phyloP scores from a whole-genome alignment of 352 stramenopile species.

The Phytophthora boehmeriae region DNA sequence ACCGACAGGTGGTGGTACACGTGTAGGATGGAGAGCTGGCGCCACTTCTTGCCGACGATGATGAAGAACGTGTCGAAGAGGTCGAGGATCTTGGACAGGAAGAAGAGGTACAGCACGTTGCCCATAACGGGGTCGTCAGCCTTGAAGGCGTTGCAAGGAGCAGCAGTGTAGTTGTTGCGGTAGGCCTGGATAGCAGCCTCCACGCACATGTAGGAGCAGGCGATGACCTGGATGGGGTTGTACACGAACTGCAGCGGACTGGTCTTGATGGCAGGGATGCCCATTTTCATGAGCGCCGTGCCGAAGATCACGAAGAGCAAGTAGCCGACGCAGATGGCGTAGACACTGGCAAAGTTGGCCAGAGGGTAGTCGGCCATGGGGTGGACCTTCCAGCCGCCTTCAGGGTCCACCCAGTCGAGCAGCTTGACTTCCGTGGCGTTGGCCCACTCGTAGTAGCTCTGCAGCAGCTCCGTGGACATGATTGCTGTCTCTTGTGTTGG shows the following conservation, averaged over 20 bases:
- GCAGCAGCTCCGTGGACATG: constrained; percentile 41
- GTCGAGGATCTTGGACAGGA: constrained; percentile 94
- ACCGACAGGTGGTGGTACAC: constrained; percentile 98
- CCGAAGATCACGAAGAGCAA: constrained; percentile 72
- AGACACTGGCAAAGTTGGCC: constrained; percentile 64
- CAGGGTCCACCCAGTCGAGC: constrained; percentile 65
- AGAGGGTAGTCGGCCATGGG: constrained; percentile 72
- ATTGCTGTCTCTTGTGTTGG: not conserved
- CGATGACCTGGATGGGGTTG: constrained; percentile 94
- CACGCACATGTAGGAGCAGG: constrained; percentile 94
- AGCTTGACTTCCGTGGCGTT: constrained; percentile 53
- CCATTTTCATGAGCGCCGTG: constrained; percentile 62
- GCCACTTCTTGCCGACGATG: constrained; percentile 96
- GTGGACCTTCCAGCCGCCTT: constrained; percentile 60
- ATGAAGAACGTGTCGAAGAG: constrained; percentile 95
- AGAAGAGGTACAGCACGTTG: constrained; percentile 96
- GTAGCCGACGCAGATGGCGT: constrained; percentile 69
- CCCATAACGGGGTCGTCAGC: constrained; percentile 84
- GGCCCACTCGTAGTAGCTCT: constrained; percentile 64
- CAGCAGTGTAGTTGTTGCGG: constrained; percentile 83
- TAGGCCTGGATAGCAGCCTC: constrained; percentile 90
- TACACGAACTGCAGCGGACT: constrained; percentile 92
- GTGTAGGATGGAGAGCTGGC: constrained; percentile 96
- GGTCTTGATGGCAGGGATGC: constrained; percentile 57
- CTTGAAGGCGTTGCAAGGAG: constrained; percentile 90